Conservation (phyloP, 2,329 filamentous ascomycete species). For the Pseudogymnoascus sp. region DNA sequence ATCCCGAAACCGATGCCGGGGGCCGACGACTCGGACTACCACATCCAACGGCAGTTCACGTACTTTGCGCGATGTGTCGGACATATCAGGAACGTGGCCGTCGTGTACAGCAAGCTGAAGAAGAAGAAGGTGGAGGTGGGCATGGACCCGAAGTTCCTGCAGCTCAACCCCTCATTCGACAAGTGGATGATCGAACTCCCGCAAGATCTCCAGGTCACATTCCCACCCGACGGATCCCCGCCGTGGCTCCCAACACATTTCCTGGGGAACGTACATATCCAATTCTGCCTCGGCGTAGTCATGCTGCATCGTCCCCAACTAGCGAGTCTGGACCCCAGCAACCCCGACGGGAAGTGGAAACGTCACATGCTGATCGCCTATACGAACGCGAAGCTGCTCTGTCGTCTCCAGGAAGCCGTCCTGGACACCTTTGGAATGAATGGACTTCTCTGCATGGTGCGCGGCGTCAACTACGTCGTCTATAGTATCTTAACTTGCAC, state of each 20-base stretch:
- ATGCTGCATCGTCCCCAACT: conserved; percentile 84
- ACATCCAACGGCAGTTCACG: conserved; percentile 73
- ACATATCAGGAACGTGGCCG: conserved; percentile 69
- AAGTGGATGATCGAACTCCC: conserved; percentile 72
- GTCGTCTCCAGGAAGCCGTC: conserved; percentile 77
- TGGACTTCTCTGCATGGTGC: conserved; percentile 83
- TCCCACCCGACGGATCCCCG: conserved; percentile 67
- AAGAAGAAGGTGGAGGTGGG: conserved; percentile 78
- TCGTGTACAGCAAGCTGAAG: conserved; percentile 63
- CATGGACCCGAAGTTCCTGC: conserved; percentile 71
- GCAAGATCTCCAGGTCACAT: conserved; percentile 65
- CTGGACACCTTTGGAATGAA: conserved; percentile 66
- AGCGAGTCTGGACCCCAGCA: conserved; percentile 64
- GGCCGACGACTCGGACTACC: conserved; percentile 64
- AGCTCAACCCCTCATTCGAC: conserved; percentile 67
- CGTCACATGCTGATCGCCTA: conserved; percentile 82
- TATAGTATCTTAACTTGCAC: conserved; percentile 86
- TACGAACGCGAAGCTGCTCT: conserved; percentile 73
- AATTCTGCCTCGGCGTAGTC: conserved; percentile 78
- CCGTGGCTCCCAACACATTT: conserved; percentile 84
- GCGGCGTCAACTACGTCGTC: conserved; percentile 92
- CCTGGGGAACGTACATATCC: conserved; percentile 79
- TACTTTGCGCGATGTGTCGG: conserved; percentile 71
- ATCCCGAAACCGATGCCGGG: conserved; percentile 55
- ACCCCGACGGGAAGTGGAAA: conserved; percentile 69